Percentiles rank a stretch among this genome's conserved stretches.
phyloP scores from a whole-genome alignment of 2,329 filamentous ascomycete species.

The Drechmeria coniospora region DNA sequence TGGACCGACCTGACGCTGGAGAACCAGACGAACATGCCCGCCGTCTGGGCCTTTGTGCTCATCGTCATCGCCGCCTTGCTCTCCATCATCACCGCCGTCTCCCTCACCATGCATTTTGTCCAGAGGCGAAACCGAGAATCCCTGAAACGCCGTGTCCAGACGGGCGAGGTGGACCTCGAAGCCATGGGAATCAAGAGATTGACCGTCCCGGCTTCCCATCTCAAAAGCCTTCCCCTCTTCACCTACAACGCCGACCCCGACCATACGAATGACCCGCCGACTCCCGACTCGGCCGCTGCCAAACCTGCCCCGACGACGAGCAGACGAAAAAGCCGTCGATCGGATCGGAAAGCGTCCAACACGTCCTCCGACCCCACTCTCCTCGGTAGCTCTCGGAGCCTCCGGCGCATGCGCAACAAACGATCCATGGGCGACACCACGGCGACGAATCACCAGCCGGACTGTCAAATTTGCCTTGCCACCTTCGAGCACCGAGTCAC shows the following conservation, averaged over 20 bases:
- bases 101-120: slow-evolving; percentile 58
- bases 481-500: slow-evolving; percentile 56
- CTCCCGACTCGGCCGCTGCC: slow-evolving; percentile 15
- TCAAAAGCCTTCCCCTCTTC: slow-evolving; percentile 64
- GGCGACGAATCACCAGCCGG: slow-evolving; percentile 54
- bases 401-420: slow-evolving; percentile 20
- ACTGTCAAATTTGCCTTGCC: slow-evolving; percentile 81
- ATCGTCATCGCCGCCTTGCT: slow-evolving; percentile 59
- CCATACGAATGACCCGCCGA: slow-evolving; percentile 17
- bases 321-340: slow-evolving; percentile 15
- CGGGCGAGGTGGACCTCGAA: slow-evolving; percentile 75
- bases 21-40: slow-evolving; percentile 40
- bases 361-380: slow-evolving; percentile 12
- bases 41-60: slow-evolving; percentile 66
- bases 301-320: slow-evolving; percentile 14
- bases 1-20: slow-evolving; percentile 38
- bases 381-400: slow-evolving; percentile 8
- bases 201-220: slow-evolving; percentile 55
- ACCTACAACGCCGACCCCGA: slow-evolving; percentile 51
- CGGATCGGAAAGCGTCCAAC: slow-evolving; percentile 11
- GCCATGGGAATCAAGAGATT: slow-evolving; percentile 70
- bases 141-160: slow-evolving; percentile 54
- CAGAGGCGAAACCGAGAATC: slow-evolving; percentile 55
- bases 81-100: slow-evolving; percentile 50
- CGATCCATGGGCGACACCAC: slow-evolving; percentile 20